Base-by-base conservation (phyloP, 2,329 filamentous ascomycete genomes). In the Sarocladium strictum region DNA sequence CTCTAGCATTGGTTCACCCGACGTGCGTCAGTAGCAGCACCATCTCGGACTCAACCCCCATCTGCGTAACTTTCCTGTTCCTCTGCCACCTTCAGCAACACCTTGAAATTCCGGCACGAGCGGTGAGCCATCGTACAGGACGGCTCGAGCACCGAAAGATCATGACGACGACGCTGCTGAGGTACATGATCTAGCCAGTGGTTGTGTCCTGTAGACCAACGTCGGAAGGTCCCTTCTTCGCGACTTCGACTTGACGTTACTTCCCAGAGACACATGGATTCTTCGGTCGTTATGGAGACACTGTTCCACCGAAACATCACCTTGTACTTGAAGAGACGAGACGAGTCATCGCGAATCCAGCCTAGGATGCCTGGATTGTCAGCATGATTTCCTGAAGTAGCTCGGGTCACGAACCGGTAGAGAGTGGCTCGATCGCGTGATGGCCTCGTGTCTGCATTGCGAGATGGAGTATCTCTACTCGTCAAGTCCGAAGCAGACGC, bases 391-490 rank as follows among this genome's bases (percentile, higher is more conserved):
- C 60, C 3, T 87, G 87, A 53, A 86, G 86, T 56, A 87, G 87
- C 54, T 83, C 80, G 5, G 87, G 87, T 54, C 87, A 90, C 63
- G 87, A 90, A 61, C 87, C 87, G 17, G 81, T 81, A 27, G 90
- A 89, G 67, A 80, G 82, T 4, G 85, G 83, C 10, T 89, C 85
- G 61, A 87, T 90, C 2, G 87, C n/a, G 87, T 17, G 75, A 77
- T 27, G 86, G 86, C 40, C 71, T 89, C 21, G 76, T 90, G 3
- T 80, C 84, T 26, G 87, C 83, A 83, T 84, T 1, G 86, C 88
- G 0, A 85, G 85, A 2, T 87, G 87, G 9, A 87, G 85, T 0
- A 89, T 91, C 60, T 90, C 90, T 64, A 87, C 1, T 87, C 83
- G 2, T 87, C 87, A 0, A 82, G 78, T n/a, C 85, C 87, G 0